phyloP scores from a whole-genome alignment of 2,329 filamentous ascomycete genomes.

The Xylaria sp. region DNA sequence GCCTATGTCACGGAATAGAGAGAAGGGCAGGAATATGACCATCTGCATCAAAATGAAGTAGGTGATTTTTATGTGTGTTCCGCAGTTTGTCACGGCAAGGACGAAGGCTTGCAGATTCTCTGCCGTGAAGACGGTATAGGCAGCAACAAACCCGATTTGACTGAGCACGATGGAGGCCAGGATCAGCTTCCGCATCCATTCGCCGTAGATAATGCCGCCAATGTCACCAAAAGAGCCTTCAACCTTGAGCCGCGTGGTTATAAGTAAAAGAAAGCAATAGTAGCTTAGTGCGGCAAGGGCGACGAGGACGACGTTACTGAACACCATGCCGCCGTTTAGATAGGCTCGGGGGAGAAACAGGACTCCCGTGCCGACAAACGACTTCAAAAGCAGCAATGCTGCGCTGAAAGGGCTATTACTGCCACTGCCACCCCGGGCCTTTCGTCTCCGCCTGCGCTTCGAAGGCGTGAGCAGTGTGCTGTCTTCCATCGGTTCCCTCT shows the following conservation, averaged over 20 bases:
- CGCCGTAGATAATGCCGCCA: constrained; percentile 89
- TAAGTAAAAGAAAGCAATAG: constrained; percentile 95
- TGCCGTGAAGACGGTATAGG: constrained; percentile 96
- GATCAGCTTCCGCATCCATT: constrained; percentile 88
- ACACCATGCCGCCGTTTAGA: constrained; percentile 96
- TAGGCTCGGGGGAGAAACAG: constrained; percentile 93
- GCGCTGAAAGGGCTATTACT: constrained; percentile 84
- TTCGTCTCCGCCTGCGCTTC: constrained; percentile 78
- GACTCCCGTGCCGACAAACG: constrained; percentile 96
- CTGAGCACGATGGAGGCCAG: constrained; percentile 92
- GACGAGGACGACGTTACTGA: constrained; percentile 92
- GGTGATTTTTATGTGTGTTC: constrained; percentile 84
- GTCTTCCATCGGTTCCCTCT: constrained; percentile 85
- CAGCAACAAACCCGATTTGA: constrained; percentile 93
- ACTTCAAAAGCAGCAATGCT: constrained; percentile 89
- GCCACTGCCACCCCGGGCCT: constrained; percentile 76
- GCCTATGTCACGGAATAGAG: constrained; percentile 93
- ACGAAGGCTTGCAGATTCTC: constrained; percentile 97
- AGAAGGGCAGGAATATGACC: constrained; percentile 93
- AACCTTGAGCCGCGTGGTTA: constrained; percentile 84
- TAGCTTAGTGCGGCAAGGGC: constrained; percentile 88
- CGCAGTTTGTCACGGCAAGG: constrained; percentile 88
- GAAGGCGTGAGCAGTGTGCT: constrained; percentile 85
- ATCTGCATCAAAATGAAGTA: constrained; percentile 95
- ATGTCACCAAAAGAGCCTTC: constrained; percentile 98